A percentile compares a stretch with the other conserved stretches of the same genome.
These are phyloP conservation scores for Fistulifera solaris DNA, from an alignment of 108 stramenopile genomes.

Conservation along the genomic window DNA sequence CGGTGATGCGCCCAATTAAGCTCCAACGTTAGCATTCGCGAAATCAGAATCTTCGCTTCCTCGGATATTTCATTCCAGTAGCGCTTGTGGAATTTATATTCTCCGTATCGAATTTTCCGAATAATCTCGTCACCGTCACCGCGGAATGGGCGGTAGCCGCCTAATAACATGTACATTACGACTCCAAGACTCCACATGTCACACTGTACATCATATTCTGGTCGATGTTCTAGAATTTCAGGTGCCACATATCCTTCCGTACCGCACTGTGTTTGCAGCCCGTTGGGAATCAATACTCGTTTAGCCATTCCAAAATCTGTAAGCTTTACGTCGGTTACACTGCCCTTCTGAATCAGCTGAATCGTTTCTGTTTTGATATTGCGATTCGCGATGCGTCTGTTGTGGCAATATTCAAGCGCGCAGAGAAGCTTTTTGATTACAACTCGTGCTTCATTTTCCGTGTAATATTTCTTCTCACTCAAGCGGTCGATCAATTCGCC, in stretches of 20 bases:
- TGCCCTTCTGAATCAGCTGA: conserved; percentile 61
- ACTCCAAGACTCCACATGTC: conserved; percentile 98
- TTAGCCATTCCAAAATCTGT: conserved; percentile 97
- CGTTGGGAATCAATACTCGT: conserved; percentile 49
- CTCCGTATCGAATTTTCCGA: conserved; percentile 68
- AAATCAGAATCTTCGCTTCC: conserved; percentile 79
- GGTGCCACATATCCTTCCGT: conserved; percentile 88
- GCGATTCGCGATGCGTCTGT: conserved; percentile 64
- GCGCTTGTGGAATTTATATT: conserved; percentile 74
- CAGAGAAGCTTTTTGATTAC: conserved; percentile 49
- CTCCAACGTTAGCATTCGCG: conserved; percentile 72
- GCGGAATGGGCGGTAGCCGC: conserved; percentile 89
- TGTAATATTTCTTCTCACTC: conserved; percentile 63
- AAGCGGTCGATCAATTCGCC: conserved; percentile 92
- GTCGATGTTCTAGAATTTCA: conserved; percentile 55
- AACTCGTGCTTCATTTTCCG: conserved; percentile 61
- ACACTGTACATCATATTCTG: conserved; percentile 56
- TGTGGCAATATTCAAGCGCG: conserved; percentile 80
- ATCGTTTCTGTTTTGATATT: conserved; percentile 87
- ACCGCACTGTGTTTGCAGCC: conserved; percentile 68
- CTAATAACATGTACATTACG: conserved; percentile 88
- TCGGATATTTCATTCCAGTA: conserved; percentile 73
- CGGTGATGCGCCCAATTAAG: conserved; percentile 64
- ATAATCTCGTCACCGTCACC: conserved; percentile 55
- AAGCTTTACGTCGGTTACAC: conserved; percentile 90